Conservation (phyloP, 345 rosid species). For the Kandelia obovata region DNA sequence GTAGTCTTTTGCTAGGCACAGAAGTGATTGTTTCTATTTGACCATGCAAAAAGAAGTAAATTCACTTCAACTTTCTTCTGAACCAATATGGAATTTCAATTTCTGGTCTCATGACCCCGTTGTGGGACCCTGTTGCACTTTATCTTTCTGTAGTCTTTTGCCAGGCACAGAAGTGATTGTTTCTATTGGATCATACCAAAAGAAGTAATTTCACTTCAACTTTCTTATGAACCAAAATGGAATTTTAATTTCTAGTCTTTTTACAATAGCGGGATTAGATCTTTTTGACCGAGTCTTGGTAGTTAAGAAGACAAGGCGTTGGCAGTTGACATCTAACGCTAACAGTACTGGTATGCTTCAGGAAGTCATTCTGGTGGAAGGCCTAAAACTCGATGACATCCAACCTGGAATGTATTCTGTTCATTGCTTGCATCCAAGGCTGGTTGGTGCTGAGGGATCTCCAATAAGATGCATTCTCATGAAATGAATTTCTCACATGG, state of each 20-base stretch:
- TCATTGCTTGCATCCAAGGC: slow-evolving; percentile 67
- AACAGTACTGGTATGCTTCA: not conserved
- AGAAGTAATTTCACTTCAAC: not conserved
- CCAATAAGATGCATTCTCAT: slow-evolving; percentile 75
- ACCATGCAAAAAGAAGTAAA: not conserved
- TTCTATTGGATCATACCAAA: no score
- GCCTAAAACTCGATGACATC: slow-evolving; percentile 54
- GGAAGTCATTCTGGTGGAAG: slow-evolving; percentile 56
- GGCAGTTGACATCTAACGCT: not conserved
- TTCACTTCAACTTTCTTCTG: not conserved
- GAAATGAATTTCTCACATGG: slow-evolving; percentile 30
- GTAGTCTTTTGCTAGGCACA: no score
- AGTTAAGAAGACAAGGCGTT: not conserved
- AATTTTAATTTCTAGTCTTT: not conserved
- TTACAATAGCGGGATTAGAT: not conserved
- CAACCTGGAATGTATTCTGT: slow-evolving; percentile 57
- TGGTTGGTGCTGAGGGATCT: slow-evolving; percentile 65
- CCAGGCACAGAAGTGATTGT: no score
- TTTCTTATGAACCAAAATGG: not conserved
- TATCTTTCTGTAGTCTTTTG: not conserved
- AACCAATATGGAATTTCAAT: not conserved
- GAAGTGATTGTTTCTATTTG: no score
- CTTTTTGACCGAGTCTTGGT: not conserved
- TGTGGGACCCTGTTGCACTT: no score
- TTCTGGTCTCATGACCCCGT: not conserved